phyloP scores from a whole-genome alignment of 2,329 filamentous ascomycete species.

The Arthroderma sp. region DNA sequence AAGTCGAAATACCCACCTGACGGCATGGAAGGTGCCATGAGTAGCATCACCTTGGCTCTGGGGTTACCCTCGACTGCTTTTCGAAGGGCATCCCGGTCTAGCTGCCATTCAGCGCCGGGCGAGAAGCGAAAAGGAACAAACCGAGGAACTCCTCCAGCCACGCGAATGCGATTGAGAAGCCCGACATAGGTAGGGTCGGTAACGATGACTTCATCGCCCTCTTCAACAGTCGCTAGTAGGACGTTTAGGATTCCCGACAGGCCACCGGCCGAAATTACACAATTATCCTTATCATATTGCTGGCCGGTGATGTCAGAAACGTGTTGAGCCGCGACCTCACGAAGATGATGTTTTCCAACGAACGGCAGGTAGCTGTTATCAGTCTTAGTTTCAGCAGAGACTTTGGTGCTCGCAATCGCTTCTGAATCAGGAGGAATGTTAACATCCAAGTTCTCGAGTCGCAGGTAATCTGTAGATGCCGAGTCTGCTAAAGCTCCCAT shows the following conservation, averaged over 20 bases:
- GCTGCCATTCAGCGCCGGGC: constrained; percentile 1
- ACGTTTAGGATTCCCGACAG: constrained; percentile 5
- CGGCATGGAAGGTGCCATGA: constrained; percentile 4
- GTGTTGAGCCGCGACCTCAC: constrained; percentile 1
- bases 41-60: constrained; percentile 3
- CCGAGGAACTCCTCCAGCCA: constrained; percentile 3
- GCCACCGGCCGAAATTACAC: constrained; percentile 2
- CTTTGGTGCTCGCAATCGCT: constrained; percentile 1
- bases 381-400: not conserved
- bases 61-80: not conserved
- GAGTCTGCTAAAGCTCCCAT: constrained; percentile 5
- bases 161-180: constrained; percentile 2
- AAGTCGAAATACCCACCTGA: not conserved
- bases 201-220: constrained; percentile 5
- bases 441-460: constrained; percentile 5
- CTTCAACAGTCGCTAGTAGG: constrained; percentile 4
- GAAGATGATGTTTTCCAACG: constrained; percentile 1
- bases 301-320: constrained; percentile 2
- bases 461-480: not conserved
- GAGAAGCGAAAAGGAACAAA: constrained; percentile 6
- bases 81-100: constrained; percentile 1
- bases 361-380: constrained; percentile 6
- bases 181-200: constrained; percentile 5
- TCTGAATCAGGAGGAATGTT: constrained; percentile 4
- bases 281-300: constrained; percentile 1